Conservation (phyloP, 192 early-diverging fungal species). For the Phycomyces nitens region DNA sequence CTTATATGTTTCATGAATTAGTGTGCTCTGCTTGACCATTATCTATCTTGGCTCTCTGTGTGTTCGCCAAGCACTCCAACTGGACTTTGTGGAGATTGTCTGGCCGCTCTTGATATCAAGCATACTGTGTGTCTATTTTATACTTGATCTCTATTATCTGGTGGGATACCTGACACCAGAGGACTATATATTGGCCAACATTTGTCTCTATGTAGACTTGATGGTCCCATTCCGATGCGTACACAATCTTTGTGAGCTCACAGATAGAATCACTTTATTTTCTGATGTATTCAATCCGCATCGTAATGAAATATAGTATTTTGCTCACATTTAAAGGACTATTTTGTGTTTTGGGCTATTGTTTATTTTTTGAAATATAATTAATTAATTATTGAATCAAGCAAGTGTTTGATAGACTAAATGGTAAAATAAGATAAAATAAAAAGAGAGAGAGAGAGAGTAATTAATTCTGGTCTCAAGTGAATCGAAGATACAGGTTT, state of each 20-base stretch:
- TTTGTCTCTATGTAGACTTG: slow-evolving; percentile 25
- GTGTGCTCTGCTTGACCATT: not conserved
- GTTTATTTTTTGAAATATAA: too few species aligned
- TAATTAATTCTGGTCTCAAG: too few species aligned
- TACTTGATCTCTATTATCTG: slow-evolving; percentile 23
- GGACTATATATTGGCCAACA: slow-evolving; percentile 24
- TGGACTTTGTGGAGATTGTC: slow-evolving; percentile 3
- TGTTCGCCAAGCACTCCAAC: not conserved
- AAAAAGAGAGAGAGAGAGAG: too few species aligned
- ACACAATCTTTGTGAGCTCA: slow-evolving; percentile 30
- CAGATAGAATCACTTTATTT: slow-evolving; percentile 12
- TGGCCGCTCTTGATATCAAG: slow-evolving; percentile 18
- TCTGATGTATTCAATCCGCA: slow-evolving; percentile 11
- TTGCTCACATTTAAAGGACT: too few species aligned
- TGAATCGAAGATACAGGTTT: slow-evolving; percentile 23
- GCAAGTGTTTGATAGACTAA: too few species aligned
- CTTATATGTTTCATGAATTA: not conserved
- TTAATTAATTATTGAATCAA: too few species aligned
- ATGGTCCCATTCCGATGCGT: slow-evolving; percentile 26
- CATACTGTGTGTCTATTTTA: slow-evolving; percentile 18
- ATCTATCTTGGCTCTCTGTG: slow-evolving; percentile 5
- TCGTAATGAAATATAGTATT: not conserved
- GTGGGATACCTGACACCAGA: slow-evolving; percentile 16
- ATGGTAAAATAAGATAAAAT: too few species aligned
- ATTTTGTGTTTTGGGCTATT: too few species aligned